Percentiles rank a stretch among this genome's conserved stretches.
Evolutionary conservation across 1,139 yeast species (phyloP).

Genomic region (Pichia sp.): DNA sequence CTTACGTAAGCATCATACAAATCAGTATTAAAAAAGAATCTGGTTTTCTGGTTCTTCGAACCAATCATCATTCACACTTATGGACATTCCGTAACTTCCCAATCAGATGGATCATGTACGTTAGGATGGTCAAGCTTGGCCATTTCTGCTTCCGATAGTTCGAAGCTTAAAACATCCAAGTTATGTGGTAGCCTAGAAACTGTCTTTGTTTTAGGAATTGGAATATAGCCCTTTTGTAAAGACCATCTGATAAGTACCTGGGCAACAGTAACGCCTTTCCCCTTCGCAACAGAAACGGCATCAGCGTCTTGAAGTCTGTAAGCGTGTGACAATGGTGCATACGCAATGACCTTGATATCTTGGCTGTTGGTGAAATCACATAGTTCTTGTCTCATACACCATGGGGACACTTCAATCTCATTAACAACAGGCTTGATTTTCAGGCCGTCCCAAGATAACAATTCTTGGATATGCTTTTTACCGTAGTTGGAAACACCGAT

Average conservation of each 20-base stretch:
- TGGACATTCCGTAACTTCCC: constrained; percentile 44
- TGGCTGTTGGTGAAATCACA: constrained; percentile 49
- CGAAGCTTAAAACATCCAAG: constrained; percentile 40
- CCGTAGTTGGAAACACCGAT: constrained; percentile 75
- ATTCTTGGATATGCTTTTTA: constrained; percentile 53
- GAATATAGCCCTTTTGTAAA: constrained; percentile 58
- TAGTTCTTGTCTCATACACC: constrained; percentile 66
- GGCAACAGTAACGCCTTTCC: constrained; percentile 35
- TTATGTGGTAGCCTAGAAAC: constrained; percentile 45
- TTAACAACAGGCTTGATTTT: constrained; percentile 55
- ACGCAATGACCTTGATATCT: constrained; percentile 60
- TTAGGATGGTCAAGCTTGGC: constrained; percentile 43
- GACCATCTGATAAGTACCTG: constrained; percentile 50
- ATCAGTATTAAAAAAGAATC: background rate
- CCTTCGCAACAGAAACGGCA: constrained; percentile 37
- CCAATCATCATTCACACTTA: constrained; percentile 3
- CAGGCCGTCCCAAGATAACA: constrained; percentile 49
- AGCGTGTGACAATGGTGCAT: constrained; percentile 68
- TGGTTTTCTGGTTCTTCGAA: no score
- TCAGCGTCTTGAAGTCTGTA: constrained; percentile 46
- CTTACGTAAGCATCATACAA: background rate
- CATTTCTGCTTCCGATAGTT: constrained; percentile 45
- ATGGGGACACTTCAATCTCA: constrained; percentile 71
- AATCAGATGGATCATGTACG: constrained; percentile 64
- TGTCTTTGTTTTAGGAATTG: constrained; percentile 65